Base-by-base conservation (phyloP, 352 stramenopile species). In the Aphanomyces cochlioides region DNA sequence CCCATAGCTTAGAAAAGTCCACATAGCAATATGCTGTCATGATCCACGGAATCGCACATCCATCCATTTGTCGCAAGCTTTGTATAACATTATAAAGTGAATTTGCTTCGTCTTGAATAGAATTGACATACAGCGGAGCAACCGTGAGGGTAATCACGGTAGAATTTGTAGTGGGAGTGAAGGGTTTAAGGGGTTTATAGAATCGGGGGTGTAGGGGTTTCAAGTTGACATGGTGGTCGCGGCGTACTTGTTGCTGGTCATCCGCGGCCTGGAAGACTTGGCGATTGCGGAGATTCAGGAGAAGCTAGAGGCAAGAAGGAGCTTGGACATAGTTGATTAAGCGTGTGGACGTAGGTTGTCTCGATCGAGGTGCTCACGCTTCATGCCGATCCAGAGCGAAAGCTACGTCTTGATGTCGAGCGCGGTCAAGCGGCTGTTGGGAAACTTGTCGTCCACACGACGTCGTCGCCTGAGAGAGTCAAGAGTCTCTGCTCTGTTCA, bases 191-290 rank as follows among this genome's bases (percentile, higher is more conserved):
- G 13, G 45, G 13, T n/a, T 36, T 3, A 12, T 37, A 2, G 8
- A 17, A 3, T 17, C 2, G 17, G 19, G 50, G 19, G 19, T 17
- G 50, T 19, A 12, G 17, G 7, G 15, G 1, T 13, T 58, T 36
- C 17, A 12, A 28, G 2, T 39, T 58, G 50, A 58, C 8, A 58
- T 21, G n/a, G 37, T 58, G 50, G n/a, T 37, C 28, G 54, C 54
- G 3, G 5, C 54, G 56, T 93, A 93, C 60, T 73, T 93, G 75
- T 72, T 93, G 72, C 81, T 93, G 19, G 84, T 87, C 68, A 78
- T 93, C 73, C 82, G 85, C 59, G 84, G 85, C 0, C 80, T 93
- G 34, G 85, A 93, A 76, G 81, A 80, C 50, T 72, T 93, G 8
- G 84, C 77, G 7, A 75, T 88, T 43, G 58, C 83, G 65, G 85